Base-by-base conservation (phyloP, 2,329 filamentous ascomycete genomes). In the Microthyrium microscopicum region DNA sequence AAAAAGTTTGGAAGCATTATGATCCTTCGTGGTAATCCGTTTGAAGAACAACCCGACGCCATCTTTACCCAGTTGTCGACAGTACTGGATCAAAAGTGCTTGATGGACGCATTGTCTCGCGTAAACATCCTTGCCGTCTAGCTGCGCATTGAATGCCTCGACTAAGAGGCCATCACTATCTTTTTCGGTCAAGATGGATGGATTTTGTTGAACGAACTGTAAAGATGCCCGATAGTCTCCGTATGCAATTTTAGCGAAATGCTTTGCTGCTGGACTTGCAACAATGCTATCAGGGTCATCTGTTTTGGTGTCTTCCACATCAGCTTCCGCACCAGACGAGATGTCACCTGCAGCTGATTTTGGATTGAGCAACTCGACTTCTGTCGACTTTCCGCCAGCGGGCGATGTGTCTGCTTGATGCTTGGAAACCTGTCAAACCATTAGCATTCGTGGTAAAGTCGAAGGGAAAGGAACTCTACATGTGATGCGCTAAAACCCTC, bases 1-100 rank as follows among this genome's bases (percentile, higher is more conserved):
- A 62, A 98, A 98, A 28, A 95, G 68, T 28, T 81, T 83, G 47
- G 80, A 76, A 5, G 89, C 91, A 57, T 93, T 78, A 56, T 98
- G 87, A 20, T 77, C 81, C 45, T 73, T 73, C 3, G 80, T 92
- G 16, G 80, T 89, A 53, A 98, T 85, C 37, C 63, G 78, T 60
- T 89, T 92, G 69, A 98, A 98, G 65, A 98, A 98, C 20, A 95
- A 60, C 5, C 73, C 70, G 6, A 94, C 84, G 16, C 87, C 87
- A 46, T 95, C 83, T 42, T 72, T 73, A 40, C 87, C 85, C 5
- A 98, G 66, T 26, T 83, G 77, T 7, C 87, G 73, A 58, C 89
- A 98, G 61, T 98, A 98, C 54, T 98, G 89, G 26, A 98, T 61
- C 9, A 98, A 65, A 12, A 95, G 65, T 3, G 79, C 87, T 53